Evolutionary conservation across 1,139 yeast genomes (phyloP).

Genomic region (Taphrina populina): DNA sequence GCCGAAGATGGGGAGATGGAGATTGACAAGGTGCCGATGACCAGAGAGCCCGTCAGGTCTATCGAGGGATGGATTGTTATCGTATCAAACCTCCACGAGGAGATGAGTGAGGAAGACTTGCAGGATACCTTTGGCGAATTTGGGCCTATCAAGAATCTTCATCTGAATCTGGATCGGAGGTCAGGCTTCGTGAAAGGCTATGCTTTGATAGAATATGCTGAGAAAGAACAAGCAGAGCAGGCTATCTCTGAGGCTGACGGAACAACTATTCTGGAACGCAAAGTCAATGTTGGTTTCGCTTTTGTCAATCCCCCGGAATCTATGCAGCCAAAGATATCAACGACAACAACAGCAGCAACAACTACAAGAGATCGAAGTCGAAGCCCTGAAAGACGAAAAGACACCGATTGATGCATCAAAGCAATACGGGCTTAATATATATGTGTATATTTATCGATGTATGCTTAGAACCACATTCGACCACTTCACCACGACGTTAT

Average conservation of each 20-base stretch:
- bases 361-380: slow-evolving; percentile 39
- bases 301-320: slow-evolving; percentile 44
- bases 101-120: slow-evolving; percentile 52
- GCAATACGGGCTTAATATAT: too few relatives aligned
- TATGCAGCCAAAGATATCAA: too few relatives aligned
- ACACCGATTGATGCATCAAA: too few relatives aligned
- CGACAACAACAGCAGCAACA: too few relatives aligned
- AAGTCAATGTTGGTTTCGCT: slow-evolving; percentile 47
- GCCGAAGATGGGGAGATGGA: slow-evolving; percentile 23
- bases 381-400: slow-evolving; percentile 32
- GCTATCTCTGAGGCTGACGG: slow-evolving; percentile 46
- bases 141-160: slow-evolving; percentile 48
- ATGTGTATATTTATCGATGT: too few relatives aligned
- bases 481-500: too few relatives aligned
- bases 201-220: slow-evolving; percentile 48
- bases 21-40: not conserved
- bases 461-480: too few relatives aligned
- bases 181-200: slow-evolving; percentile 53
- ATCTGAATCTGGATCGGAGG: slow-evolving; percentile 50
- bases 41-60: slow-evolving; percentile 27
- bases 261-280: slow-evolving; percentile 45
- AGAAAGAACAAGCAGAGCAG: slow-evolving; percentile 45
- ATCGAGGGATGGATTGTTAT: slow-evolving; percentile 52
- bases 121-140: slow-evolving; percentile 49
- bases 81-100: slow-evolving; percentile 50